phyloP scores from a whole-genome alignment of 352 stramenopile genomes.

The Phytophthora tubulina region DNA sequence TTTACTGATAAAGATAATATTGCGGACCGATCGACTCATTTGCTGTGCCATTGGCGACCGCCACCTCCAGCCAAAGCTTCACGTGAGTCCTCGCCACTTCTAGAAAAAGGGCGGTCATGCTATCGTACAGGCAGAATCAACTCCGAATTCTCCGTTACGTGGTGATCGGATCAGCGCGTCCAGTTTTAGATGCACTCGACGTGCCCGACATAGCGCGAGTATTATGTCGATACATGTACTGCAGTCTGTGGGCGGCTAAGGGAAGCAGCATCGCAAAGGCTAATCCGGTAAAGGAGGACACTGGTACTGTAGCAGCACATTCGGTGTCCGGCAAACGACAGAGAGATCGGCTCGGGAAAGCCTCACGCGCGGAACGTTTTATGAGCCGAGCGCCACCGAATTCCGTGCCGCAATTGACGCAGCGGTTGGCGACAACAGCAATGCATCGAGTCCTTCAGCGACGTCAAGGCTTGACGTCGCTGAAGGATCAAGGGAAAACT shows the following conservation, averaged over 20 bases:
- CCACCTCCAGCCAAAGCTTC: background rate
- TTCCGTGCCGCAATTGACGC: conserved; percentile 3
- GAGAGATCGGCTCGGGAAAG: conserved; percentile 12
- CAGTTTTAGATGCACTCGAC: background rate
- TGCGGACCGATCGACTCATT: too few relatives aligned
- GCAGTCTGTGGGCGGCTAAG: background rate
- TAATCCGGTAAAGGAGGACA: conserved; percentile 14
- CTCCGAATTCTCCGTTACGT: background rate
- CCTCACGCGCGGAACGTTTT: conserved; percentile 6
- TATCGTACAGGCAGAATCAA: conserved; percentile 31
- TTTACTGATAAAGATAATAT: too few relatives aligned
- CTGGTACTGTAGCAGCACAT: background rate
- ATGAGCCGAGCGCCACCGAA: conserved; percentile 24
- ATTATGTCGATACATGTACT: background rate
- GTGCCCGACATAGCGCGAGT: background rate
- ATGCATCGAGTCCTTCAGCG: background rate
- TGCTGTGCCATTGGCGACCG: background rate
- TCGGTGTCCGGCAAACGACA: conserved; percentile 6
- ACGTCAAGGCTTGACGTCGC: background rate
- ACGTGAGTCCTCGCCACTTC: conserved; percentile 16
- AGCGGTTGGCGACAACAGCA: background rate
- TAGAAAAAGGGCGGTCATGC: conserved; percentile 21
- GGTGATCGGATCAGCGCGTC: background rate
- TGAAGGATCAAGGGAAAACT: background rate
- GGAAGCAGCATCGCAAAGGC: background rate